Percentiles rank a stretch among this genome's conserved stretches.
phyloP scores from a whole-genome alignment of 352 stramenopile genomes.

The Phytopythium mirpurense region DNA sequence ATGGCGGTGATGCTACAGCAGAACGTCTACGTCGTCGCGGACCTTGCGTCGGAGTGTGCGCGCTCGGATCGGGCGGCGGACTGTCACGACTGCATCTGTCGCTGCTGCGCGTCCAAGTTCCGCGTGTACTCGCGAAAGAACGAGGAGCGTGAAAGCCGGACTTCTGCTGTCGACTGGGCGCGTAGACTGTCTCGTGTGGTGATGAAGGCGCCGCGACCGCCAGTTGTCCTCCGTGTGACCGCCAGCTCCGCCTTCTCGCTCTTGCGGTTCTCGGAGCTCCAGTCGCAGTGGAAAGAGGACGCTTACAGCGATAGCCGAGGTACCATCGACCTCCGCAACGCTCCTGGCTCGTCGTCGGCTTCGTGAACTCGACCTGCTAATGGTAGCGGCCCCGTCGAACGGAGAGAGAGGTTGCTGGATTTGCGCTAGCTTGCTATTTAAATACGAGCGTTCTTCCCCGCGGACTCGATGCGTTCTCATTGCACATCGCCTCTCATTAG shows the following conservation, averaged over 20 bases:
- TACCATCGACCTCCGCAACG: neutral
- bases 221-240: neutral
- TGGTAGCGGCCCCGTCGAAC: too few species aligned
- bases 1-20: neutral
- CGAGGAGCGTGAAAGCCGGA: neutral
- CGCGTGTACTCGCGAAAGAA: neutral
- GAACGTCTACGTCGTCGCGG: conserved; percentile 1
- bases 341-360: neutral
- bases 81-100: neutral
- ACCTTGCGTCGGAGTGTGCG: neutral
- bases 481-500: neutral
- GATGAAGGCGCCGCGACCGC: neutral
- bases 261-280: conserved; percentile 4
- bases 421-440: neutral
- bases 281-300: neutral
- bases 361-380: neutral
- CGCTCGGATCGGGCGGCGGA: too few species aligned
- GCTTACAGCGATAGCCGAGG: neutral
- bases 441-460: neutral
- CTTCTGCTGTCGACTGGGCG: neutral
- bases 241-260: conserved; percentile 1
- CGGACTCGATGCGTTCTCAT: neutral
- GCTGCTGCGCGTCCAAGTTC: neutral
- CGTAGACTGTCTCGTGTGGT: neutral
- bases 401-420: too few species aligned